Percentiles rank a stretch among this genome's conserved stretches.
Conservation (phyloP, 129 eudicot genomes). For the Saposhnikovia divaricata region DNA sequence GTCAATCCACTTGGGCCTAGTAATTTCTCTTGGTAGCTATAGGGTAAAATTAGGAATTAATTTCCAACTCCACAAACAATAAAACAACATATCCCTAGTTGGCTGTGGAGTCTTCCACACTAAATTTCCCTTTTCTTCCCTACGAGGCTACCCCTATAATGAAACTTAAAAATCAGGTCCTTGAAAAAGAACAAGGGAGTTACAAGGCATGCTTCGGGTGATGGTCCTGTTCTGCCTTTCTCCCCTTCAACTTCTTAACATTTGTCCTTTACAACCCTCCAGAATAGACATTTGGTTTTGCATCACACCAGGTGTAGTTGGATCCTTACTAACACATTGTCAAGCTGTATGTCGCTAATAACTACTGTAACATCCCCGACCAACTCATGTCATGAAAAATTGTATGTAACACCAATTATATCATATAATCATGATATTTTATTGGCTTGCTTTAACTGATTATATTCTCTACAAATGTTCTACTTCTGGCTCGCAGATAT, state of each 20-base stretch:
- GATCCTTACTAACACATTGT: neutral
- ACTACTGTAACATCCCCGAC: neutral
- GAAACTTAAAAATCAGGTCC: neutral
- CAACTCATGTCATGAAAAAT: neutral
- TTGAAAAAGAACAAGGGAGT: neutral
- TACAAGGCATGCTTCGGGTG: neutral
- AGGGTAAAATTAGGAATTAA: neutral
- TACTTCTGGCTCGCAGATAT: slow-evolving; percentile 40
- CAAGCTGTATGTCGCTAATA: neutral
- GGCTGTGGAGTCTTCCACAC: neutral
- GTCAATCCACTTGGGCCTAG: neutral
- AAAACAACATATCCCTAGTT: neutral
- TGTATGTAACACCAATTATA: neutral
- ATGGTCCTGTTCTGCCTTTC: neutral
- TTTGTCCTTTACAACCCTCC: neutral
- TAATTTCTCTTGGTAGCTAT: neutral
- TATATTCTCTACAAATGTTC: neutral
- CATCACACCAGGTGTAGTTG: neutral
- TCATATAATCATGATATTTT: neutral
- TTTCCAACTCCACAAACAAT: neutral
- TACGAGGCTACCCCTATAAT: neutral
- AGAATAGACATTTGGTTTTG: neutral
- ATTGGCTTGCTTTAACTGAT: neutral
- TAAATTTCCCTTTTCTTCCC: too few species aligned
- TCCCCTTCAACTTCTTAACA: neutral